Evolutionary conservation across 805 yeast genomes (phyloP).

Genomic region (Candida easanensis): DNA sequence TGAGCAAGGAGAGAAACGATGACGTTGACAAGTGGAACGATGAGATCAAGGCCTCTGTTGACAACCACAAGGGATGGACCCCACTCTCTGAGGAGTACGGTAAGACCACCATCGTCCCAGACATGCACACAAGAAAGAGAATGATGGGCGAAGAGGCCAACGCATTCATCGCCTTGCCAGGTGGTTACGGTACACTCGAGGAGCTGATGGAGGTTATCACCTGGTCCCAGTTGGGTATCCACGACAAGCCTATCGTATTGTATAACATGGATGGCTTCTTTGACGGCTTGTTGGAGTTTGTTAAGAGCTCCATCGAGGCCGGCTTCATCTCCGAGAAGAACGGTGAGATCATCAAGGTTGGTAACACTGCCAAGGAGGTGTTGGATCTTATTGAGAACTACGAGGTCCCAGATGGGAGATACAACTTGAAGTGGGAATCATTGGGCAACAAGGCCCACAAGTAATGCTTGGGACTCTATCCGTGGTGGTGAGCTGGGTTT

Average conservation of each 20-base stretch:
- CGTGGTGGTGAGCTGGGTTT: no score
- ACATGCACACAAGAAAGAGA: constrained; percentile 87
- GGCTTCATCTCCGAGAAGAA: constrained; percentile 72
- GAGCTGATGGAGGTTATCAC: constrained; percentile 88
- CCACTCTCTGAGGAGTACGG: constrained; percentile 62
- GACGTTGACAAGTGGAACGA: constrained; percentile 42
- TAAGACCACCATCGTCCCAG: constrained; percentile 73
- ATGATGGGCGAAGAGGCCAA: constrained; percentile 85
- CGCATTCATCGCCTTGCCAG: constrained; percentile 87
- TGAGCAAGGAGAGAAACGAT: constrained; percentile 63
- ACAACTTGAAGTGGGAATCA: constrained; percentile 65
- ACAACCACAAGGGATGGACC: constrained; percentile 62
- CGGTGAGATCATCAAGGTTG: constrained; percentile 66
- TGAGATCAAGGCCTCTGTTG: constrained; percentile 48
- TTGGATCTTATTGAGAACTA: constrained; percentile 58
- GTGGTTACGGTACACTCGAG: constrained; percentile 89
- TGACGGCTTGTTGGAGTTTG: constrained; percentile 62
- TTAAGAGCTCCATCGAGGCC: constrained; percentile 52
- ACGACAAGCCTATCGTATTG: constrained; percentile 73
- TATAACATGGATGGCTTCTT: constrained; percentile 80
- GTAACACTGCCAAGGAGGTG: constrained; percentile 66
- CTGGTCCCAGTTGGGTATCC: constrained; percentile 89
- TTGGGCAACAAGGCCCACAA: constrained; percentile 15
- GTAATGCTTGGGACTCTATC: not conserved
- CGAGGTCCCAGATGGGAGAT: constrained; percentile 68